Conservation (phyloP, 495 filamentous ascomycete species). For the Acidiella bohemica region DNA sequence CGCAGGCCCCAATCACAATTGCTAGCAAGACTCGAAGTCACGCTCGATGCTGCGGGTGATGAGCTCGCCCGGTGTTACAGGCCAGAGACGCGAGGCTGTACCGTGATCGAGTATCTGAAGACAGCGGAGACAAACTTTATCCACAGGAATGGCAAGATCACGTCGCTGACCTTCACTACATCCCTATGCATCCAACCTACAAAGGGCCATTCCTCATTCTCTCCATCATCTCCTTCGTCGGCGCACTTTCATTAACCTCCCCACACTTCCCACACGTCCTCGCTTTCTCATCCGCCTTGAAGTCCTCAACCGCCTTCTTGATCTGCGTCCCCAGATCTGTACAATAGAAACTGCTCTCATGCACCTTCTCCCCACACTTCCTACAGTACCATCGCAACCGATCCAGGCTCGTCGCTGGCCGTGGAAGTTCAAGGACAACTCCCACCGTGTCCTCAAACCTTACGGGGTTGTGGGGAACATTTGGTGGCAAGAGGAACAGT, state of each 20-base stretch:
- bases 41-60: too few species aligned
- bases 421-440: constrained; percentile 76
- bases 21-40: too few species aligned
- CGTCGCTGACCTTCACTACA: too few species aligned
- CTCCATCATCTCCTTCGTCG: constrained; percentile 22
- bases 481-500: constrained; percentile 79
- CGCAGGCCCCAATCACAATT: too few species aligned
- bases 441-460: constrained; percentile 60
- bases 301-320: constrained; percentile 78
- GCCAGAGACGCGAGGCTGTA: too few species aligned
- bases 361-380: constrained; percentile 56
- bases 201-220: constrained; percentile 21
- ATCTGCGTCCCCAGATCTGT: constrained; percentile 94
- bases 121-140: too few species aligned
- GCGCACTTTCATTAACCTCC: constrained; percentile 44
- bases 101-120: too few species aligned
- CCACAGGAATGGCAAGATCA: too few species aligned
- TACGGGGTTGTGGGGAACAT: constrained; percentile 74
- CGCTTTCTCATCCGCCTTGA: constrained; percentile 54
- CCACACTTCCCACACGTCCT: constrained; percentile 74
- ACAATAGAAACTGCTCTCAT: constrained; percentile 78
- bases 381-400: constrained; percentile 84
- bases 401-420: constrained; percentile 59
- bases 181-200: background rate
- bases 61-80: too few species aligned